Evolutionary conservation across 148 eudicot species (phyloP).

Genomic region (Rheum nobile): DNA sequence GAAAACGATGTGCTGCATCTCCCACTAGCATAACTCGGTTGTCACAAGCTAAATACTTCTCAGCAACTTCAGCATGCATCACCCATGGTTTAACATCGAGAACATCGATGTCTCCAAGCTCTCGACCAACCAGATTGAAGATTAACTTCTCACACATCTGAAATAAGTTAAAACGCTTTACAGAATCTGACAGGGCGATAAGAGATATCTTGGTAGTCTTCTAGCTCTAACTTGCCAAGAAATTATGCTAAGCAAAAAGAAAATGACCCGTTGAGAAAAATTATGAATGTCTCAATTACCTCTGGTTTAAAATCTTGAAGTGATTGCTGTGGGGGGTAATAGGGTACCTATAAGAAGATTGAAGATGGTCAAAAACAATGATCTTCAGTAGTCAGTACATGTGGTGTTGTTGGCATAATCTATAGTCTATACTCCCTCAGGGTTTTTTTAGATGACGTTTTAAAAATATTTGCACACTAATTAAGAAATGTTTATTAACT

Average conservation of each 20-base stretch:
- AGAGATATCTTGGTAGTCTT: not conserved
- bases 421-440: not conserved
- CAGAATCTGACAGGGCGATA: not conserved
- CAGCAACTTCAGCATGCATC: slow-evolving; percentile 99
- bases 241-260: not conserved
- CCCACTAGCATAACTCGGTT: slow-evolving; percentile 69
- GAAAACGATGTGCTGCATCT: slow-evolving; percentile 97
- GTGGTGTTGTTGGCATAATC: not conserved
- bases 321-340: slow-evolving; percentile 91
- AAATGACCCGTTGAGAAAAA: not conserved
- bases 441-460: no score
- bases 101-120: slow-evolving; percentile 71
- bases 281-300: slow-evolving; percentile 22
- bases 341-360: slow-evolving; percentile 53
- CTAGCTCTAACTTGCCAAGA: not conserved
- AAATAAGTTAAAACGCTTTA: slow-evolving; percentile 14
- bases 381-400: not conserved
- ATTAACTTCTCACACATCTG: slow-evolving; percentile 77
- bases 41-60: slow-evolving; percentile 47
- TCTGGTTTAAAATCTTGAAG: slow-evolving; percentile 61
- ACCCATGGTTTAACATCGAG: slow-evolving; percentile 89
- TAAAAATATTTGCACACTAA: no score
- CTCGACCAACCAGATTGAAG: slow-evolving; percentile 64
- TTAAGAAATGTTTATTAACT: no score
- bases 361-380: not conserved